Percentiles rank a stretch among this genome's conserved stretches.
Conservation (phyloP, 768 basidiomycete genomes). For the Suillus subluteus region DNA sequence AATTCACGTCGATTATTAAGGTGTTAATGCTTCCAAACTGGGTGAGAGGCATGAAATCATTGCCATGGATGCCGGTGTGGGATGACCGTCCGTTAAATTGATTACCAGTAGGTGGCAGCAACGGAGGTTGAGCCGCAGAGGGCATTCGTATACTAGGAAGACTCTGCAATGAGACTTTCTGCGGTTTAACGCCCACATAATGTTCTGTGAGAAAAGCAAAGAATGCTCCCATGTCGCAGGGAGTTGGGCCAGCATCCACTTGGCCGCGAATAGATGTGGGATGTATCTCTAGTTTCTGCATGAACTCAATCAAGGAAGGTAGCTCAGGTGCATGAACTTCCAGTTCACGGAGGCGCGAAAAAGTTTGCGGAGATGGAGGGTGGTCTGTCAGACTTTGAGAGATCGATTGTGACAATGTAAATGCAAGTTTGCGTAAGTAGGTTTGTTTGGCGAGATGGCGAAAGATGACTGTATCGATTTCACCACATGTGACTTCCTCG, state of each 20-base stretch:
- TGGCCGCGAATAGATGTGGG: background rate
- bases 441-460: background rate
- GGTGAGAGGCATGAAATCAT: background rate
- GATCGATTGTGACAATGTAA: background rate
- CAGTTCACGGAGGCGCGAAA: slow-evolving; percentile 1
- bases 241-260: slow-evolving; percentile 1
- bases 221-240: background rate
- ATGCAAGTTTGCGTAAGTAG: slow-evolving; percentile 2
- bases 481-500: slow-evolving; percentile 3
- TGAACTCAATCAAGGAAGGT: background rate
- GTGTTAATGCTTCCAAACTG: background rate
- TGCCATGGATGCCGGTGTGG: background rate
- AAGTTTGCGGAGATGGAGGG: background rate
- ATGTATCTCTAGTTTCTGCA: background rate
- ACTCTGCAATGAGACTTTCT: background rate
- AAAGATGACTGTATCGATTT: background rate
- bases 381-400: background rate
- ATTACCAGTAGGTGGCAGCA: background rate
- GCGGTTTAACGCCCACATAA: background rate
- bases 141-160: background rate
- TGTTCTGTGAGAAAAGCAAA: background rate
- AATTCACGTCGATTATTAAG: background rate
- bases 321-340: background rate
- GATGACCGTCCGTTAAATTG: background rate
- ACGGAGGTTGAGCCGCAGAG: background rate